Percentiles rank a stretch among this genome's conserved stretches.
phyloP scores from a whole-genome alignment of 495 filamentous ascomycete genomes.

The Neurospora hispaniola region DNA sequence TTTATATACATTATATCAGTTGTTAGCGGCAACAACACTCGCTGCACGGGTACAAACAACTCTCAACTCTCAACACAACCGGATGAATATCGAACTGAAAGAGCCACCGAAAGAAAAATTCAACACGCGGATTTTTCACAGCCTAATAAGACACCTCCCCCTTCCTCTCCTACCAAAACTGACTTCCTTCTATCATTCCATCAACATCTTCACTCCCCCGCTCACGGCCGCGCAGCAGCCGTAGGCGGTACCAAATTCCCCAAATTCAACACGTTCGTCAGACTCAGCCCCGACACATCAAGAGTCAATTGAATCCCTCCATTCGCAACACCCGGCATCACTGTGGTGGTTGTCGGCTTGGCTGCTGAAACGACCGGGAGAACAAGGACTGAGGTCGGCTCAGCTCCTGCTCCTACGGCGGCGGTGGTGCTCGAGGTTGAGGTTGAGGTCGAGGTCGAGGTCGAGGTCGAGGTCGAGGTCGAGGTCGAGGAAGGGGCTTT shows the following conservation, averaged over 20 bases:
- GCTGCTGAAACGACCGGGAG: conserved; percentile 1
- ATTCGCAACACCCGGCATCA: conserved; percentile 3
- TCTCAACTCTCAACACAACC: not conserved
- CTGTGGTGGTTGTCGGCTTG: not conserved
- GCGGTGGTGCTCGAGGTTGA: not conserved
- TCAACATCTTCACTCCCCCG: not conserved
- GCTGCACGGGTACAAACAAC: not conserved
- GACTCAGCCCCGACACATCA: conserved; percentile 21
- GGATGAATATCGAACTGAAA: not conserved
- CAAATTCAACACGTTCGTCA: conserved; percentile 24
- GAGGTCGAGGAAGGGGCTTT: conserved; percentile 11
- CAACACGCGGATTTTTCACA: too few relatives aligned
- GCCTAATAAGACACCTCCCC: not conserved
- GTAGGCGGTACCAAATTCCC: conserved; percentile 24
- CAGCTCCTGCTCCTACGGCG: not conserved
- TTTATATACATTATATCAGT: not conserved
- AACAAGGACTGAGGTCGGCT: conserved; percentile 16
- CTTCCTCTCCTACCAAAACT: not conserved
- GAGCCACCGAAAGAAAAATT: not conserved
- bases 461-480: conserved; percentile 5
- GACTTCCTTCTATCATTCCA: not conserved
- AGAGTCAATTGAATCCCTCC: conserved; percentile 11
- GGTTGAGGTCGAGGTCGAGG: conserved; percentile 8
- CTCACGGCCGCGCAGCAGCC: not conserved
- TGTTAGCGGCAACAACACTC: not conserved